Base-by-base conservation (phyloP, 2,329 filamentous ascomycete species). In the Beauveria sp. region DNA sequence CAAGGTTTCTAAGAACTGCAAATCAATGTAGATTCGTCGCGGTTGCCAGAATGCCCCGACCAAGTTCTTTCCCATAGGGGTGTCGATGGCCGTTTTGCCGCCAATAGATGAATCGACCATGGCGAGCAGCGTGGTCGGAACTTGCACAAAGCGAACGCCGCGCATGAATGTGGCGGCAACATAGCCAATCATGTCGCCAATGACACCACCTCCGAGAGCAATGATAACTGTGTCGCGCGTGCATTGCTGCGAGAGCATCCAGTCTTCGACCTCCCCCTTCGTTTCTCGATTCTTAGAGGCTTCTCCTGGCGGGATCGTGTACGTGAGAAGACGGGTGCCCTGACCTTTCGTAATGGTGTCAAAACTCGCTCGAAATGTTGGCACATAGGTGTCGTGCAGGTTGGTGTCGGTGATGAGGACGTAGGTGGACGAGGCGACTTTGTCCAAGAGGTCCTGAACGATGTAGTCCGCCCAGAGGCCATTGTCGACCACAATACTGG, bases 41-140 rank as follows among this genome's bases (percentile, higher is more conserved):
- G 95, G 95, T 73, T 99, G 95, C 93, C 93, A 98, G 76, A 99
- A 98, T 40, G 93, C 87, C 4, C 95, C 95, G 61, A 99, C 87
- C 64, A 99, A 78, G 72, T 99, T 99, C 81, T 99, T 99, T 63
- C 95, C 95, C 72, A 93, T 85, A 8, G 93, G 93, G 0, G 91
- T 96, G 72, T 99, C 95, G 74, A 99, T 98, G 61, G 95, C 95
- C 10, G 95, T 99, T 81, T 99, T 99, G 65, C 95, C 95, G 64
- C 95, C 95, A 71, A 99, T 98, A 43, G 92, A 96, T 51, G 93
- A 98, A 76, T 99, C 95, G 47, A 99, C 95, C 95, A 99, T 99
- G 65, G 95, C 86, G 58, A 99, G 81, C 62, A 99, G 80, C 0
- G 93, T 96, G 10, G 95, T 99, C 1, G 95, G 95, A 52, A 99